Base-by-base conservation (phyloP, 176 grass and related monocot species). In the Elaeis guineensis region DNA sequence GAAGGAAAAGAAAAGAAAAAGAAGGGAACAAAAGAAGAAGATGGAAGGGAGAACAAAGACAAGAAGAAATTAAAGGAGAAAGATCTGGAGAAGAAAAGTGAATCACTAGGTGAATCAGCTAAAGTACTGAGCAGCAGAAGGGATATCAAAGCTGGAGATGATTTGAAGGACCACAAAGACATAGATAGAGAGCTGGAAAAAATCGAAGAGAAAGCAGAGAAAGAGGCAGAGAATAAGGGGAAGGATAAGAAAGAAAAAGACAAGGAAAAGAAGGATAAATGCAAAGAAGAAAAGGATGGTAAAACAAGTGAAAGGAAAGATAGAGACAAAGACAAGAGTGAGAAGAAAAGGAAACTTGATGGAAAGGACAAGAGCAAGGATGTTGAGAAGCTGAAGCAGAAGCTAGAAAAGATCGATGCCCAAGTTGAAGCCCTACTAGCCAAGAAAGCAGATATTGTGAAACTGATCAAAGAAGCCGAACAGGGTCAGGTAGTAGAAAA, bases 401-500 rank as follows among this genome's bases (percentile, higher is more conserved):
- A 83, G 9, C 30, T 89, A n/a, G 79, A 83, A 30, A 89, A 89
- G 58, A 52, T 89, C 1, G 73, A 84, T 19, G 6, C 76, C 26
- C 83, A 80, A 67, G 21, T 80, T 32, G 74, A 87, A 51, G 77
- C 70, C n/a, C 80, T 87, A 4, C 76, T 75, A 19, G 80, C 57
- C 25, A 77, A 87, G 56, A 93, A 59, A 59, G 80, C 83, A 75
- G 80, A 78, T 5, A 84, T 87, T 61, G 35, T 84, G 35, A 81
- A 57, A 78, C 80, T 78, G 57, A 69, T 87, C 53, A 73, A 93
- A 59, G 89, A 72, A 19, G 30, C 83, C 9, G 58, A 83, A 69
- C 63, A 52, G 1, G 25, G 63, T 9, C 20, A 61, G 35, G 9
- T 44, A 44, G 35, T 3, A 0, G 9, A 39, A 8, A 39, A 62